phyloP scores from a whole-genome alignment of 768 basidiomycete genomes.

The Megacollybia marginata region DNA sequence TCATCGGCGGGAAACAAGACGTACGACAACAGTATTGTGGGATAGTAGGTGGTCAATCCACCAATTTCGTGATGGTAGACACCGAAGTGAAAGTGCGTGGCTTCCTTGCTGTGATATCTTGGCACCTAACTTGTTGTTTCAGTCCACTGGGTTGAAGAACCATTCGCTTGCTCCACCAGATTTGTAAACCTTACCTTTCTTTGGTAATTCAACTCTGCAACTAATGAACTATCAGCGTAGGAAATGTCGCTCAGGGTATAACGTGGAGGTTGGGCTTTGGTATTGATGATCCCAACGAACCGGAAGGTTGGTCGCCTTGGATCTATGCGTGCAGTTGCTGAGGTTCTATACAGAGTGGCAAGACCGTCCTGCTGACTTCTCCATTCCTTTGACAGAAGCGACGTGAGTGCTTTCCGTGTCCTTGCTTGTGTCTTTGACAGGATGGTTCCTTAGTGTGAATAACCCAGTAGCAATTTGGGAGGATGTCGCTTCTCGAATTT shows the following conservation, averaged over 20 bases:
- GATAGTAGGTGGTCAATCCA: constrained; percentile 58
- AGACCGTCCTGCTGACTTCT: not conserved
- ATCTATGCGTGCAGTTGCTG: constrained; percentile 19
- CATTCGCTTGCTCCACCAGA: constrained; percentile 53
- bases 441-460: not conserved
- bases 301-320: constrained; percentile 59
- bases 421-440: not conserved
- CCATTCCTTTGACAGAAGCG: not conserved
- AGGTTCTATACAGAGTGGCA: not conserved
- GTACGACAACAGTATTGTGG: constrained; percentile 52
- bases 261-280: constrained; percentile 60
- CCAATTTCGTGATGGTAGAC: constrained; percentile 48
- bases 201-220: constrained; percentile 1
- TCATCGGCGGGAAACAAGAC: constrained; percentile 42
- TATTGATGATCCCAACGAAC: constrained; percentile 39
- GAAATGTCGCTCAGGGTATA: constrained; percentile 52
- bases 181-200: constrained; percentile 27
- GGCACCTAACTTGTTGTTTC: not conserved
- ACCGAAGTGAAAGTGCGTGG: constrained; percentile 41
- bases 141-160: constrained; percentile 42
- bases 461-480: not conserved
- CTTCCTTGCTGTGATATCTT: not conserved
- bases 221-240: constrained; percentile 24
- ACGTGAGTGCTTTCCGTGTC: not conserved
- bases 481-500: not conserved